Evolutionary conservation across 352 stramenopile genomes (phyloP), one percentile per base, ranked within the genome.

Genomic region (Phytophthora ramorum): DNA sequence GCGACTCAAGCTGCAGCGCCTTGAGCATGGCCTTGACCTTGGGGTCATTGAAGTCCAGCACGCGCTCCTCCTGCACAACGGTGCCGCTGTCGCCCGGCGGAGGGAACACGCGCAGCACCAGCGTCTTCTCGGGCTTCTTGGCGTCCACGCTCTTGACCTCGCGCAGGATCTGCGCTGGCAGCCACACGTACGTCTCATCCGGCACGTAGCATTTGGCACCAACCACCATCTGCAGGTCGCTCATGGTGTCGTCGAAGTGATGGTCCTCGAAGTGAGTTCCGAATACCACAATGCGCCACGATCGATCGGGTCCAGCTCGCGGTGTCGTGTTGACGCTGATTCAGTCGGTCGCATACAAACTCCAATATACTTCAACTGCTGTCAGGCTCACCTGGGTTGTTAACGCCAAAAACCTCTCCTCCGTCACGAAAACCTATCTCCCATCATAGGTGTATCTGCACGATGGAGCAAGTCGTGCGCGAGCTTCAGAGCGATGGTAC

Each of bases 151-250:
- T 79, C 55, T 79, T 80, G 47, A 79, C 69, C 59, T 93, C 83
- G 26, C 80, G 81, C 24, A 93, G 35, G 57, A 94, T 86, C 63
- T 88, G 75, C 46, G 85, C 88, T 7, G 85, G 79, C 10, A 96
- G 74, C 88, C 88, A 96, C 38, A 96, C 81, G 54, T 81, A 81
- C 24, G 71, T 75, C 16, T 91, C 83, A 30, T 96, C 88, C 7
- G 86, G 88, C 44, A 95, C 87, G 60, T 92, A 96, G 78, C 86
- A 94, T 65, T 91, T 91, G 53, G 77, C 73, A 62, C 87, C 87
- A 26, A 63, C 73, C 16, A 67, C 67, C 63, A 71, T 63, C 30
- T 86, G 72, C 47, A 71, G 69, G 50, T 58, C 68, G 7, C 35
- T 22, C 48, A 64, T 70, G n/a, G n/a, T n/a, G n/a, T n/a, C n/a